phyloP scores from a whole-genome alignment of 495 filamentous ascomycete genomes.

The Schizothecium vesticola region DNA sequence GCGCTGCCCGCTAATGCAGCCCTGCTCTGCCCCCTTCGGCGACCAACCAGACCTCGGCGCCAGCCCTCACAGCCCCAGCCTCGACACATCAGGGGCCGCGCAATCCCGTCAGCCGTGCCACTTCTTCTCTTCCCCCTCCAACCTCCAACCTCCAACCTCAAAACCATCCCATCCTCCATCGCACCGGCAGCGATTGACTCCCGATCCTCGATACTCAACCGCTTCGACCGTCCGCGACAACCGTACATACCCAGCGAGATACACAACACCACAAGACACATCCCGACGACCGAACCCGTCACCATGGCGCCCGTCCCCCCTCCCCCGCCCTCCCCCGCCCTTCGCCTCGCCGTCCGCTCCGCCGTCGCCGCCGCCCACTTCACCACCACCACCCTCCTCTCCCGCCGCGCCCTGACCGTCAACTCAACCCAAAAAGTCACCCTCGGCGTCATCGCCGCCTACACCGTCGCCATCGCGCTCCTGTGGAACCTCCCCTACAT shows the following conservation, averaged over 20 bases:
- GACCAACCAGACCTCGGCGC: neutral
- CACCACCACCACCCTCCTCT: slow-evolving; percentile 14
- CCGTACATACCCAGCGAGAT: too few species aligned
- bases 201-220: neutral
- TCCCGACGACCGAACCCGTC: neutral
- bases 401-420: slow-evolving; percentile 54
- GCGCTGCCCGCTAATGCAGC: neutral
- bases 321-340: neutral
- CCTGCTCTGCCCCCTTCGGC: neutral
- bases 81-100: neutral
- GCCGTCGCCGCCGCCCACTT: neutral
- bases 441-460: slow-evolving; percentile 56
- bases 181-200: neutral
- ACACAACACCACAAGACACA: neutral
- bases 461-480: slow-evolving; percentile 67
- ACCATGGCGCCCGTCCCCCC: slow-evolving; percentile 8
- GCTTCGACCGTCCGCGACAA: neutral
- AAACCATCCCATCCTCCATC: neutral
- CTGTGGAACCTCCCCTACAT: slow-evolving; percentile 78
- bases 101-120: neutral
- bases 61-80: neutral
- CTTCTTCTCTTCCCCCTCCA: neutral
- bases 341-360: neutral
- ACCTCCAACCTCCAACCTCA: neutral
- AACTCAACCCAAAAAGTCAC: slow-evolving; percentile 68